Evolutionary conservation across 1,139 yeast species (phyloP).

Genomic region (Geotrichum carabidarum): DNA sequence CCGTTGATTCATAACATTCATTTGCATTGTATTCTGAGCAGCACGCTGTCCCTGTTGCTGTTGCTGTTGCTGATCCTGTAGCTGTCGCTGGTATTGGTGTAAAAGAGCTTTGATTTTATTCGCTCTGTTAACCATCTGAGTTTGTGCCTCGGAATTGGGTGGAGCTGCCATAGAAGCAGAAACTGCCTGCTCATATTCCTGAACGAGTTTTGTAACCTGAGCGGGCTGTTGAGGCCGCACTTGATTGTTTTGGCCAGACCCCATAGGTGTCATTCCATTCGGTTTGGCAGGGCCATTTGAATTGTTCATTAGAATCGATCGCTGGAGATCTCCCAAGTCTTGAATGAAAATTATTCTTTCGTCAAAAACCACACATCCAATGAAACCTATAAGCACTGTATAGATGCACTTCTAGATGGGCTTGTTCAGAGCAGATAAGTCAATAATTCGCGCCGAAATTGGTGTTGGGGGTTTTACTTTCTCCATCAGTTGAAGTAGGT

Average conservation of each 20-base stretch:
- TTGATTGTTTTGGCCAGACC: neutral
- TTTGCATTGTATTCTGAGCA: neutral
- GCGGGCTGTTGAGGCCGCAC: conserved; percentile 9
- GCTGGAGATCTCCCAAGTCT: neutral
- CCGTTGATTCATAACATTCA: neutral
- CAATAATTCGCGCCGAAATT: too few relatives aligned
- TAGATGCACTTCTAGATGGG: too few relatives aligned
- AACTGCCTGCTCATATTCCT: conserved; percentile 15
- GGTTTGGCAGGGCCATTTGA: neutral
- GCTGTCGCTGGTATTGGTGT: conserved; percentile 6
- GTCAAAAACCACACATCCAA: neutral
- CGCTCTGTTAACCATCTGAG: conserved; percentile 10
- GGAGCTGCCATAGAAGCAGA: conserved; percentile 16
- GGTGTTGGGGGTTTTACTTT: too few relatives aligned
- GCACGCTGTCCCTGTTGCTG: conserved; percentile 5
- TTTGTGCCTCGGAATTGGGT: conserved; percentile 17
- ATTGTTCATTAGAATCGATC: neutral
- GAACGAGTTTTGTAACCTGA: conserved; percentile 6
- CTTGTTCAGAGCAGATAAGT: too few relatives aligned
- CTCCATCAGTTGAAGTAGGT: too few relatives aligned
- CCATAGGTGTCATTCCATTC: conserved; percentile 5
- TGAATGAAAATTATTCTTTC: neutral
- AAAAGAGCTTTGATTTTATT: conserved; percentile 13
- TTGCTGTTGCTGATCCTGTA: conserved; percentile 2
- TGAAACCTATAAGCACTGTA: too few relatives aligned